These are phyloP conservation scores for Talaromyces stipitatus DNA, from an alignment of 495 filamentous ascomycete species.

Conservation along the genomic window DNA sequence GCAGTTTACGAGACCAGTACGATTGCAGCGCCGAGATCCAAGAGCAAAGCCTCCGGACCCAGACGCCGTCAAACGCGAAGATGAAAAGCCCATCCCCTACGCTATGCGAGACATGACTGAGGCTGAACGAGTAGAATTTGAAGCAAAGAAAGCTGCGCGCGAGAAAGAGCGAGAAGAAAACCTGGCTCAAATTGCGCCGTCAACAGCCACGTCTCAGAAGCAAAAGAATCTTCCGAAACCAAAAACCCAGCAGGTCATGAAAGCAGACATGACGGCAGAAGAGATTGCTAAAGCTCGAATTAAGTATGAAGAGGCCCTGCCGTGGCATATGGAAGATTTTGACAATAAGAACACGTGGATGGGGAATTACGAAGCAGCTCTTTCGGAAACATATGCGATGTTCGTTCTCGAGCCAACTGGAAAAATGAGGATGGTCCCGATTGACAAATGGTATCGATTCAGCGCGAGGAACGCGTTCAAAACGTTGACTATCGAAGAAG, in stretches of 20 bases:
- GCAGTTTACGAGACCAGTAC: constrained; percentile 80
- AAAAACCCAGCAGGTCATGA: constrained; percentile 59
- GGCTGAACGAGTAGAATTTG: constrained; percentile 63
- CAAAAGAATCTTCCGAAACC: constrained; percentile 53
- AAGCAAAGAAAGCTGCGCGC: constrained; percentile 63
- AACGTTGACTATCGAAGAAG: constrained; percentile 72
- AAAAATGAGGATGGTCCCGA: constrained; percentile 76
- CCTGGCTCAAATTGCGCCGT: constrained; percentile 80
- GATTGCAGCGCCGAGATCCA: constrained; percentile 86
- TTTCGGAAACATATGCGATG: constrained; percentile 71
- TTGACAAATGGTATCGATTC: constrained; percentile 95
- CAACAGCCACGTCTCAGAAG: constrained; percentile 49
- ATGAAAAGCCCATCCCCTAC: constrained; percentile 17
- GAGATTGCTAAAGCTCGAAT: constrained; percentile 71
- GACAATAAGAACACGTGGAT: constrained; percentile 91
- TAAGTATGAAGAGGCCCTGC: constrained; percentile 88
- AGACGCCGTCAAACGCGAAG: constrained; percentile 43
- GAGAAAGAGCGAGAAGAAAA: constrained; percentile 78
- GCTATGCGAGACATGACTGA: constrained; percentile 49
- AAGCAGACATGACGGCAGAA: constrained; percentile 76
- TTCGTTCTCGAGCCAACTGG: constrained; percentile 54
- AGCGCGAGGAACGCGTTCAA: constrained; percentile 76
- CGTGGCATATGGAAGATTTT: constrained; percentile 95
- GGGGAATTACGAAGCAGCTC: constrained; percentile 75
- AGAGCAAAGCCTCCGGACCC: constrained; percentile 49